phyloP scores from a whole-genome alignment of 1,139 yeast genomes.

The Hansenula lynferdii region DNA sequence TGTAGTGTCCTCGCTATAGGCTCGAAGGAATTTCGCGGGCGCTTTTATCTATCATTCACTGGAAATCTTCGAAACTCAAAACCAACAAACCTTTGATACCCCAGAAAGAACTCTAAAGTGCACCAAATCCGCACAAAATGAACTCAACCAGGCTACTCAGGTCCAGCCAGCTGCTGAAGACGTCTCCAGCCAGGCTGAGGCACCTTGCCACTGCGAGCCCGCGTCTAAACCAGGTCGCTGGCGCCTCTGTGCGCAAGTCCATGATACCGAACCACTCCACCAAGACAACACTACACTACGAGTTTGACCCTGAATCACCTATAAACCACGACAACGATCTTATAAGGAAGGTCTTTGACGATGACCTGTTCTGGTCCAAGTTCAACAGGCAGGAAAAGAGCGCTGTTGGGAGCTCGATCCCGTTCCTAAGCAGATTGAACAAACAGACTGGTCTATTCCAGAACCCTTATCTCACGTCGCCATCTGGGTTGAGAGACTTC shows the following conservation, averaged over 20 bases:
- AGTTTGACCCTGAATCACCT: slow-evolving; percentile 1
- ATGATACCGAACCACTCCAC: not conserved
- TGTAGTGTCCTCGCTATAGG: no score
- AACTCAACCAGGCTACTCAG: not conserved
- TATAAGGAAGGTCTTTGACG: slow-evolving; percentile 18
- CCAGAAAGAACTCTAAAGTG: not conserved
- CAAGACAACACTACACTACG: not conserved
- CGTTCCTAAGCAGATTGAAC: slow-evolving; percentile 5
- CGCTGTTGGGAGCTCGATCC: not conserved
- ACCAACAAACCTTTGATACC: no score
- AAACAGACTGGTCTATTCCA: slow-evolving; percentile 61
- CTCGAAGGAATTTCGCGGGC: no score
- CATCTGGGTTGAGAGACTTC: slow-evolving; percentile 67
- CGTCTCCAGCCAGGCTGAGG: not conserved
- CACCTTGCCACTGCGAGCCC: not conserved
- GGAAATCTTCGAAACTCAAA: no score
- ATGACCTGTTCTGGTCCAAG: slow-evolving; percentile 17
- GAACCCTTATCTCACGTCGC: slow-evolving; percentile 62
- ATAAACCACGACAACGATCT: slow-evolving; percentile 14
- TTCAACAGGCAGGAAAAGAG: slow-evolving; percentile 7
- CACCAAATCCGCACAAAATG: not conserved
- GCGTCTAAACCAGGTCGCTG: not conserved
- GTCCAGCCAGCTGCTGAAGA: not conserved
- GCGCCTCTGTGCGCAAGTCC: not conserved
- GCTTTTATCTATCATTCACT: no score